These are phyloP conservation scores for Termitomyces sp. DNA, from an alignment of 768 basidiomycete species.

Conservation along the genomic window DNA sequence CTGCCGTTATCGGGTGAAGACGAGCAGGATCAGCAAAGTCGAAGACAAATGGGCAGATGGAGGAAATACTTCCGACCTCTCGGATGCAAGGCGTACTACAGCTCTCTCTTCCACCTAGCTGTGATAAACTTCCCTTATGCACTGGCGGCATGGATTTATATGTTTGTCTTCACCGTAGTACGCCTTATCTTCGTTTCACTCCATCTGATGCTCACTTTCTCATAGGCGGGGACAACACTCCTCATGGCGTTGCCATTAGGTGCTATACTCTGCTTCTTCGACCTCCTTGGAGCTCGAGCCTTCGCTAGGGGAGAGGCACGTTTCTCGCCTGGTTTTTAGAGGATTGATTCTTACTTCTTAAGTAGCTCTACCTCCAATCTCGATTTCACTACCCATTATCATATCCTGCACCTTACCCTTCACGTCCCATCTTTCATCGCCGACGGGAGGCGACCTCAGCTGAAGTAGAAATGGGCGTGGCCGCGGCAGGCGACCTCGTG, in stretches of 20 bases:
- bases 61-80: conserved; percentile 63
- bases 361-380: conserved; percentile 59
- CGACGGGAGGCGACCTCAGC: conserved; percentile 39
- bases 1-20: conserved; percentile 9
- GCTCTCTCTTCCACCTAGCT: conserved; percentile 61
- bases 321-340: background rate
- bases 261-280: conserved; percentile 69
- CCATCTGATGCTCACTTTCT: background rate
- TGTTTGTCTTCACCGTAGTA: conserved; percentile 79
- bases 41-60: conserved; percentile 24
- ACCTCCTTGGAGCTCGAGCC: conserved; percentile 66
- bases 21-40: conserved; percentile 6
- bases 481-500: conserved; percentile 22
- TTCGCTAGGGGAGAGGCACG: conserved; percentile 69
- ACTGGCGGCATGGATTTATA: conserved; percentile 69
- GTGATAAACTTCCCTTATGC: conserved; percentile 78
- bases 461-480: conserved; percentile 43
- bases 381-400: conserved; percentile 65
- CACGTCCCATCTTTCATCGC: conserved; percentile 72
- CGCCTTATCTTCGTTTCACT: conserved; percentile 20
- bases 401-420: conserved; percentile 59
- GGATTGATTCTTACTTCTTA: background rate
- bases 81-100: conserved; percentile 49
- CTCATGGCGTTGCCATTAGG: conserved; percentile 78
- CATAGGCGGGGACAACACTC: conserved; percentile 70